A percentile compares a stretch with the other conserved stretches of the same genome.
Conservation (phyloP, 2,329 filamentous ascomycete genomes). For the Monilinia fructicola region DNA sequence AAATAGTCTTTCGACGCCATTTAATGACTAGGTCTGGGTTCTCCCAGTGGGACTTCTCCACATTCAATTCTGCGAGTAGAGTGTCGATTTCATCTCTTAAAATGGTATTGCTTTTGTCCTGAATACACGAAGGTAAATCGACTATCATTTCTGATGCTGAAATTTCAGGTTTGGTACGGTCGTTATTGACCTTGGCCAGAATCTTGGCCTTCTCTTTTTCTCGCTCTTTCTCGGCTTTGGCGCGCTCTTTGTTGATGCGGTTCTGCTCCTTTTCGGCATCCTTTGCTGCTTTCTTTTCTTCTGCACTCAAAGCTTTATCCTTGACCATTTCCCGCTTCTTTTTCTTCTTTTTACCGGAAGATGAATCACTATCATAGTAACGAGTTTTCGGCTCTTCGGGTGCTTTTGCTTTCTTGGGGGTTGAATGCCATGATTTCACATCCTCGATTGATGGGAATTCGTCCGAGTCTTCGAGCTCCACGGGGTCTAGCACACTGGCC, state of each 20-base stretch:
- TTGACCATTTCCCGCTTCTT: constrained; percentile 17
- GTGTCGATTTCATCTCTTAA: constrained; percentile 47
- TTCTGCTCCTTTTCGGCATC: constrained; percentile 40
- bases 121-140: constrained; percentile 60
- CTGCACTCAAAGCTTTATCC: constrained; percentile 29
- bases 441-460: constrained; percentile 16
- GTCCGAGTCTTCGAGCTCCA: constrained; percentile 23
- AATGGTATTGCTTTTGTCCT: constrained; percentile 42
- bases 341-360: background rate
- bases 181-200: constrained; percentile 70
- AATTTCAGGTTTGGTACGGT: constrained; percentile 70
- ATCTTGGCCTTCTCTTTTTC: constrained; percentile 66
- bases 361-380: background rate
- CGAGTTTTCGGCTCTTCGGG: background rate
- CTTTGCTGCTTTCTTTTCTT: constrained; percentile 30
- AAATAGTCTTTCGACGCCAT: constrained; percentile 54
- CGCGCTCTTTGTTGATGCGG: constrained; percentile 55
- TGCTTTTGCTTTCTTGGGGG: background rate
- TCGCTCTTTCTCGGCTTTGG: constrained; percentile 59
- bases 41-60: constrained; percentile 48
- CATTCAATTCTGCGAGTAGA: constrained; percentile 52
- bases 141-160: constrained; percentile 77
- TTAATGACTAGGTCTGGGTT: constrained; percentile 51
- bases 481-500: background rate
- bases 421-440: background rate